phyloP scores from a whole-genome alignment of 768 basidiomycete genomes.

The Xerocomus potaroensis region DNA sequence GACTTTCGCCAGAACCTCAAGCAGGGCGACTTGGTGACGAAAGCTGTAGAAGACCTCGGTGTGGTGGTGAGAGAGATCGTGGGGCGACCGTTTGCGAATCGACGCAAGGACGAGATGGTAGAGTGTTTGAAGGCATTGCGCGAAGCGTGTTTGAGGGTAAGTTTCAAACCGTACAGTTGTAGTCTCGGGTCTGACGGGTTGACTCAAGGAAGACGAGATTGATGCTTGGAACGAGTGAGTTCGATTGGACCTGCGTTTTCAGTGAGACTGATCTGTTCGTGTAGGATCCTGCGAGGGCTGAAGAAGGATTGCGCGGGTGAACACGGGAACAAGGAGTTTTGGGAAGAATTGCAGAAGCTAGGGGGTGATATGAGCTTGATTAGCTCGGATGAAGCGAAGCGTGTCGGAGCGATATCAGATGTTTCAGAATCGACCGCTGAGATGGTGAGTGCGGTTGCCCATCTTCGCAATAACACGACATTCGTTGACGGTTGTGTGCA shows the following conservation, averaged over 20 bases:
- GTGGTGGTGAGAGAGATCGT: slow-evolving; percentile 69
- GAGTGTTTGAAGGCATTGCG: slow-evolving; percentile 70
- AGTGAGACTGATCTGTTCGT: slow-evolving; percentile 1
- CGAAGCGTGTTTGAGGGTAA: slow-evolving; percentile 58
- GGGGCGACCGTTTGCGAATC: slow-evolving; percentile 62
- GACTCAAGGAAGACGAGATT: slow-evolving; percentile 83
- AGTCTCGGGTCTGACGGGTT: too few relatives aligned
- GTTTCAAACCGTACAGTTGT: too few relatives aligned
- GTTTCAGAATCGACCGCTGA: slow-evolving; percentile 52
- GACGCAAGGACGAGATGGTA: slow-evolving; percentile 64
- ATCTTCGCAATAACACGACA: background rate
- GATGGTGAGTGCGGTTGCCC: slow-evolving; percentile 39
- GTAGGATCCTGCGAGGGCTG: slow-evolving; percentile 59
- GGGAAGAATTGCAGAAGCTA: slow-evolving; percentile 49
- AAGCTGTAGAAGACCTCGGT: slow-evolving; percentile 79
- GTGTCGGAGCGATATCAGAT: slow-evolving; percentile 52
- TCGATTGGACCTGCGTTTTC: background rate
- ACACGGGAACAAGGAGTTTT: slow-evolving; percentile 66
- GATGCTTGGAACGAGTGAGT: slow-evolving; percentile 74
- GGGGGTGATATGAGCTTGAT: slow-evolving; percentile 62
- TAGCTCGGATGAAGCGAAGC: slow-evolving; percentile 53
- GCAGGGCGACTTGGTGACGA: slow-evolving; percentile 74
- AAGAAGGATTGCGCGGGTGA: slow-evolving; percentile 49
- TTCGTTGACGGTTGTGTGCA: slow-evolving; percentile 2
- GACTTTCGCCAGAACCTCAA: slow-evolving; percentile 74